phyloP scores from a whole-genome alignment of 352 stramenopile genomes.

The Globisporangium spiculum region DNA sequence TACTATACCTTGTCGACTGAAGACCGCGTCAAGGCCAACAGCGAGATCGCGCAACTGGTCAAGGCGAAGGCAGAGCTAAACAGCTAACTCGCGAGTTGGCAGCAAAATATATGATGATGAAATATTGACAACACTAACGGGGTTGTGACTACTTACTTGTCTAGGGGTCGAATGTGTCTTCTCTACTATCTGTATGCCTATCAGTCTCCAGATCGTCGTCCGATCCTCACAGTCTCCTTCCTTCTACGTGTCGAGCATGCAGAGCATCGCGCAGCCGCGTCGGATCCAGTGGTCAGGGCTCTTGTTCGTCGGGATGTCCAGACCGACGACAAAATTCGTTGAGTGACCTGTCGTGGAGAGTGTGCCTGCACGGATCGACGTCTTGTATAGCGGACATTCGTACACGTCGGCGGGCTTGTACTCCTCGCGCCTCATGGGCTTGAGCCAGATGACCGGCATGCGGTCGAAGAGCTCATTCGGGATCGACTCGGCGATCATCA shows the following conservation, averaged over 20 bases:
- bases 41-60: constrained; percentile 58
- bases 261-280: constrained; percentile 92
- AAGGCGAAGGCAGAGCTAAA: constrained; percentile 17
- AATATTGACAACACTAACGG: constrained; percentile 1
- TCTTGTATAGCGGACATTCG: constrained; percentile 93
- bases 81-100: not conserved
- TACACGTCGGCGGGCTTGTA: constrained; percentile 81
- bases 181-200: not conserved
- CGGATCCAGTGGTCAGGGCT: constrained; percentile 91
- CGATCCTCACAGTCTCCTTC: not conserved
- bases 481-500: constrained; percentile 86
- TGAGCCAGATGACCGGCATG: constrained; percentile 92
- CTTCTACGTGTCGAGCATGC: constrained; percentile 90
- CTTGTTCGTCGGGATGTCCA: constrained; percentile 85
- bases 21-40: constrained; percentile 58
- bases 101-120: constrained; percentile 5
- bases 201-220: not conserved
- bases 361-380: constrained; percentile 87
- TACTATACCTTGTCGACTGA: constrained; percentile 68
- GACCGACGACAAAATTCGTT: constrained; percentile 91
- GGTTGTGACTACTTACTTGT: not conserved
- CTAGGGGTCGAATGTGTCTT: not conserved
- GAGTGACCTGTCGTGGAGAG: constrained; percentile 92
- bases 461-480: constrained; percentile 88
- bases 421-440: constrained; percentile 71